Percentiles rank a stretch among this genome's conserved stretches.
Conservation (phyloP, 2,329 filamentous ascomycete species). For the Westerdykella sp. region DNA sequence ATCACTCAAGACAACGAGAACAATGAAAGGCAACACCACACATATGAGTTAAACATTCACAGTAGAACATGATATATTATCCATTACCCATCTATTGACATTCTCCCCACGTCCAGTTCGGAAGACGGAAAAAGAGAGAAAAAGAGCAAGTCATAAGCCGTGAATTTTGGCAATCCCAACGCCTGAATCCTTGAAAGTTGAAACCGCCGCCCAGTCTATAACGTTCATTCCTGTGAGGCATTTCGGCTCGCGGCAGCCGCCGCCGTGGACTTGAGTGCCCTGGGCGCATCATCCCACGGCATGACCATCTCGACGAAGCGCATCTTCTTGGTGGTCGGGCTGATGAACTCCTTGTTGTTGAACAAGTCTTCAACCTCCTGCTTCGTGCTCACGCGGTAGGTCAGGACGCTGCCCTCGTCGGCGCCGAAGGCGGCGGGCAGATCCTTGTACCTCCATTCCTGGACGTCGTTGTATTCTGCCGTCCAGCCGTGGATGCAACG, state of each 20-base stretch:
- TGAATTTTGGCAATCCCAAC: too few relatives aligned
- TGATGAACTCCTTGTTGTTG: constrained; percentile 53
- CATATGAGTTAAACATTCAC: too few relatives aligned
- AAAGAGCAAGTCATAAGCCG: too few relatives aligned
- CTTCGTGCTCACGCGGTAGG: constrained; percentile 63
- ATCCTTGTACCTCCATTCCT: constrained; percentile 65
- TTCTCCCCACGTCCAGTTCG: too few relatives aligned
- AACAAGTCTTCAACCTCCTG: constrained; percentile 62
- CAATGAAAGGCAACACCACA: too few relatives aligned
- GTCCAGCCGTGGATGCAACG: constrained; percentile 81
- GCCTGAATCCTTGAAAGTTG: too few relatives aligned
- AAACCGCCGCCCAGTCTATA: too few relatives aligned
- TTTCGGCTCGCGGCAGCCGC: constrained; percentile 66
- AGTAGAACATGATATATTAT: too few relatives aligned
- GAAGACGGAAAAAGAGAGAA: too few relatives aligned
- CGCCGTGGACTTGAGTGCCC: constrained; percentile 62
- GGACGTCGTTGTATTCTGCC: constrained; percentile 73
- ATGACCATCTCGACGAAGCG: constrained; percentile 80
- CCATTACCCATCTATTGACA: too few relatives aligned
- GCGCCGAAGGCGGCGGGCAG: constrained; percentile 64
- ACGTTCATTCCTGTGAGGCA: constrained; percentile 2
- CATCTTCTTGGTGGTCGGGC: constrained; percentile 38
- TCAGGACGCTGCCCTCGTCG: constrained; percentile 51
- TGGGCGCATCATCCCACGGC: constrained; percentile 70
- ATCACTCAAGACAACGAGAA: too few relatives aligned